A percentile compares a stretch with the other conserved stretches of the same genome.
Evolutionary conservation across 164 flowering plant species (phyloP).

Genomic region (Umbilicus rupestris): DNA sequence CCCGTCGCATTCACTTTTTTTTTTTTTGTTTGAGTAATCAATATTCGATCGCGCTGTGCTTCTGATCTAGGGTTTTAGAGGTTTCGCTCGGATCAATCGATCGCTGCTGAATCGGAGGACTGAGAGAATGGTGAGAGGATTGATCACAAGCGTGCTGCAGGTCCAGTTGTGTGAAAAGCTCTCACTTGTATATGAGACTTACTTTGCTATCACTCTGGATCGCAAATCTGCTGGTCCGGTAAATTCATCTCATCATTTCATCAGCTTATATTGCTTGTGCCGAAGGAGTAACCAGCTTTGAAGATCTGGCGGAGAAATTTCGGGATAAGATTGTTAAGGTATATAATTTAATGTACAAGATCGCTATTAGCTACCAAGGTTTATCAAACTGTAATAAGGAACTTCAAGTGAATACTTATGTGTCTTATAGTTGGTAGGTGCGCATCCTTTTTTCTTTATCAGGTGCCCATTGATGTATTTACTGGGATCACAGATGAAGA

Average conservation of each 20-base stretch:
- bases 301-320: constrained; percentile 95
- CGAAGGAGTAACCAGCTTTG: constrained; percentile 98
- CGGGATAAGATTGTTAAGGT: constrained; percentile 64
- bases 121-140: constrained; percentile 35
- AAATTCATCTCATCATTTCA: constrained; percentile 30
- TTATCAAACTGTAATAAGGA: neutral
- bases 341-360: neutral
- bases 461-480: constrained; percentile 96
- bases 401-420: neutral
- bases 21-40: too few relatives aligned
- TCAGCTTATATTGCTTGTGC: constrained; percentile 89
- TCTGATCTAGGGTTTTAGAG: neutral
- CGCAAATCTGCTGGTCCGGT: constrained; percentile 93
- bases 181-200: constrained; percentile 91
- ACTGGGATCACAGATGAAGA: constrained; percentile 98
- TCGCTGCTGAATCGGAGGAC: neutral
- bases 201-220: constrained; percentile 90
- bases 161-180: constrained; percentile 77
- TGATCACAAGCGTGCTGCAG: constrained; percentile 58
- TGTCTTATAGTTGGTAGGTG: constrained; percentile 5
- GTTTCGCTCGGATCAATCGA: neutral
- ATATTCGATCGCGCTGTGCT: too few relatives aligned
- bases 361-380: neutral
- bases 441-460: constrained; percentile 11
- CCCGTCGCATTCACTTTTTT: too few relatives aligned